A percentile compares a stretch with the other conserved stretches of the same genome.
Conservation (phyloP, 176 grass and related monocot genomes). For the Oryza glumipatula region DNA sequence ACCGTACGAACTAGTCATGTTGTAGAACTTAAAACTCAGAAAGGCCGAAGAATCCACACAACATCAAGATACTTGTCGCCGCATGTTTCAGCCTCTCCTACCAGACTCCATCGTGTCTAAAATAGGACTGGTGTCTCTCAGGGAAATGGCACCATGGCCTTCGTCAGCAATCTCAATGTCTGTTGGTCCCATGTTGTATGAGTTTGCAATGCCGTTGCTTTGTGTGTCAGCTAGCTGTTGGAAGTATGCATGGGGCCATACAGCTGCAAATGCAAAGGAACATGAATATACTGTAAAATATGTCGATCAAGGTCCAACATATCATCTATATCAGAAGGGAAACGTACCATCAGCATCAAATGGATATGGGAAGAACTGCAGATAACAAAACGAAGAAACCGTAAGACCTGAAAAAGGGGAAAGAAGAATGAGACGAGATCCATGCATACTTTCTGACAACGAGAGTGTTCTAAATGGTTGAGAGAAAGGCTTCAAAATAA, state of each 20-base stretch:
- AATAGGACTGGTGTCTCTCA: constrained; percentile 40
- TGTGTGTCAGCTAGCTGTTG: constrained; percentile 45
- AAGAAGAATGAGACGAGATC: background rate
- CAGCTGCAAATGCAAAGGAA: constrained; percentile 40
- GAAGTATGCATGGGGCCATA: constrained; percentile 66
- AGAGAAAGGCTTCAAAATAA: constrained; percentile 8
- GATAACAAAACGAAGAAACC: constrained; percentile 63
- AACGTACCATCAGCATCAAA: constrained; percentile 57
- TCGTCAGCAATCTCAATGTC: constrained; percentile 28
- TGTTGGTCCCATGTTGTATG: constrained; percentile 19
- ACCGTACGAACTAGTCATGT: background rate
- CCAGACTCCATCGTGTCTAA: constrained; percentile 53
- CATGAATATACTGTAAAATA: background rate
- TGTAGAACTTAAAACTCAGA: constrained; percentile 1
- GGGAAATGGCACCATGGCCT: constrained; percentile 30
- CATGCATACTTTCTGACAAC: background rate
- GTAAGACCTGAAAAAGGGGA: constrained; percentile 47
- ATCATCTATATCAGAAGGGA: background rate
- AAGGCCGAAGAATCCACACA: background rate
- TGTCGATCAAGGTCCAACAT: background rate
- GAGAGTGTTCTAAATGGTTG: background rate
- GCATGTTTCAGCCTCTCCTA: constrained; percentile 37
- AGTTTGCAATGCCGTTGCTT: constrained; percentile 34
- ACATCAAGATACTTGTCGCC: background rate
- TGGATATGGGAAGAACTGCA: constrained; percentile 64